Evolutionary conservation across 306 rosid species (phyloP).

Genomic region (Trichosanthes cucumerina): DNA sequence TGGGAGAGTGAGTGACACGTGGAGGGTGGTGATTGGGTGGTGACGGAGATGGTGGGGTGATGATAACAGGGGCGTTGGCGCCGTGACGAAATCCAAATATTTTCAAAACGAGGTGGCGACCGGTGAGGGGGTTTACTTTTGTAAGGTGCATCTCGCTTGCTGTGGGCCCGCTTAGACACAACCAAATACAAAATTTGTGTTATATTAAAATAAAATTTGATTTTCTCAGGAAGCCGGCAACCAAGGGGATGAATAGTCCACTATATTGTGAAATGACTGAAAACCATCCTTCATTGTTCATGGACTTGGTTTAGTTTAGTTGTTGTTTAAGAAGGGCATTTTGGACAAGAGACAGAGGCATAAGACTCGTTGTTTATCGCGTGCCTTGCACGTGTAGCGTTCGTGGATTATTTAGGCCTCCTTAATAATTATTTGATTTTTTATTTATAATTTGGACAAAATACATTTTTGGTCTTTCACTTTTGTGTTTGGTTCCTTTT

Average conservation of each 20-base stretch:
- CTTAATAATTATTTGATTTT: no score
- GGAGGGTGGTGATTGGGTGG: not conserved
- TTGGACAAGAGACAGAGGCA: not conserved
- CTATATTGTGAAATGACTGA: not conserved
- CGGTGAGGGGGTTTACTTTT: slow-evolving; percentile 6
- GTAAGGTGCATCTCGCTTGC: not conserved
- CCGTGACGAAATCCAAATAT: slow-evolving; percentile 9
- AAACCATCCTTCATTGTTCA: not conserved
- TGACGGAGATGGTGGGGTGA: slow-evolving; percentile 10
- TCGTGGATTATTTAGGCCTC: no score
- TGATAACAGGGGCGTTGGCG: not conserved
- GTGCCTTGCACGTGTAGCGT: not conserved
- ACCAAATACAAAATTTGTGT: not conserved
- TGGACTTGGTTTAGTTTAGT: not conserved
- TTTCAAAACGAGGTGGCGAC: not conserved
- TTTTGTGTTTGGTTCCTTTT: no score
- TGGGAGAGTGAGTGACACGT: not conserved
- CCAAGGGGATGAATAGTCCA: not conserved
- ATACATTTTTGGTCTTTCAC: no score
- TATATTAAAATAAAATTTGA: not conserved
- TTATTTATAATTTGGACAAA: no score
- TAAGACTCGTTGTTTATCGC: not conserved
- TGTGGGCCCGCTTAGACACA: not conserved
- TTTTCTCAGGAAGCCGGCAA: not conserved
- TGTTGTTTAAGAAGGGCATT: not conserved